phyloP scores from a whole-genome alignment of 345 rosid genomes.

The Eucalyptus virginea region DNA sequence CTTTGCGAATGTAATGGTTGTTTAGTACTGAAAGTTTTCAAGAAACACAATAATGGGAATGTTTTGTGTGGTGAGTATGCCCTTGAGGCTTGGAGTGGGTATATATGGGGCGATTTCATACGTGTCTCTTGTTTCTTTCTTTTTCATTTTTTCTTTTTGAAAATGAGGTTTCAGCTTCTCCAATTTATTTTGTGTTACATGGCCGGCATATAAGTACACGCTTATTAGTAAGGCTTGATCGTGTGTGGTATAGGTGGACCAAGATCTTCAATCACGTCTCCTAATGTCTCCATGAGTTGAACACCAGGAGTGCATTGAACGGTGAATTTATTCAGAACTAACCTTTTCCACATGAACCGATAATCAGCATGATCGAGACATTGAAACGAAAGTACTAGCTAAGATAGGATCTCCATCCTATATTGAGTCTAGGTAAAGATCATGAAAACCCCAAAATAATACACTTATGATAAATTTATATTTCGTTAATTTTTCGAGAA shows the following conservation, averaged over 20 bases:
- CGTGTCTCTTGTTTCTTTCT: not conserved
- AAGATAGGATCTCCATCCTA: not conserved
- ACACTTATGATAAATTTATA: accelerated
- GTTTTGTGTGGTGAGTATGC: not conserved
- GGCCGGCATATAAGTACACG: not conserved
- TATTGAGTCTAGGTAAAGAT: no score
- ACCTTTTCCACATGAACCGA: not conserved
- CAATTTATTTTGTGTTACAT: no score
- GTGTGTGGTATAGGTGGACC: no score
- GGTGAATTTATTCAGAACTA: no score
- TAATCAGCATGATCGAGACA: not conserved
- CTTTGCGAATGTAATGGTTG: not conserved
- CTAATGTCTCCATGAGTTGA: no score
- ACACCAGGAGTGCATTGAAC: accelerated
- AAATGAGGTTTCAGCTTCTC: not conserved
- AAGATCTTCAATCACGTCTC: no score
- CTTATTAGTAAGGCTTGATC: no score
- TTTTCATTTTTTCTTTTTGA: not conserved
- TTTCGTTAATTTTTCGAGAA: no score
- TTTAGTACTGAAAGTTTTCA: not conserved
- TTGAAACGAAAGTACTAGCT: not conserved
- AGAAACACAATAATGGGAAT: not conserved
- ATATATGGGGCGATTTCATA: not conserved
- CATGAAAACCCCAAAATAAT: no score
- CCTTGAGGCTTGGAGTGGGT: not conserved